phyloP scores from a whole-genome alignment of 1,139 yeast species.

The Yamadazyma buinensis region DNA sequence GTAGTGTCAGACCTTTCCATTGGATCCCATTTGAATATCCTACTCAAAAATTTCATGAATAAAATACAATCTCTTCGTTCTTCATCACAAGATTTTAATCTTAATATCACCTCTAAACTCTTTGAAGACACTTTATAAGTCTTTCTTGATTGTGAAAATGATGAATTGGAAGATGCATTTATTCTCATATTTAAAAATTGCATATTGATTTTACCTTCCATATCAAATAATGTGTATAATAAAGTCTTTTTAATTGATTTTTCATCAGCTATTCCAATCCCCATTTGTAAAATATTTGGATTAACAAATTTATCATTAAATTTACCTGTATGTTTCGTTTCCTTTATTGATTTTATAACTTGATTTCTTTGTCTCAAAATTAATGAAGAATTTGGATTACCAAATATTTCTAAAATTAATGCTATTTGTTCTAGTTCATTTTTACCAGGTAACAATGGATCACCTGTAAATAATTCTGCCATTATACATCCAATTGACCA shows the following conservation, averaged over 20 bases:
- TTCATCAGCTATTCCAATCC: constrained; percentile 17
- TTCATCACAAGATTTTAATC: constrained; percentile 30
- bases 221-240: constrained; percentile 38
- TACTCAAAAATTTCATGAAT: constrained; percentile 31
- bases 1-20: constrained; percentile 38
- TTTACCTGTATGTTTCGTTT: constrained; percentile 14
- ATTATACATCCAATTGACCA: constrained; percentile 78
- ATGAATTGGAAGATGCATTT: constrained; percentile 16
- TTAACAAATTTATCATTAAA: constrained; percentile 9
- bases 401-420: constrained; percentile 56
- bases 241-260: constrained; percentile 28
- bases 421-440: constrained; percentile 67
- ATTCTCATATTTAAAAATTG: constrained; percentile 25
- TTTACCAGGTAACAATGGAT: constrained; percentile 67
- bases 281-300: constrained; percentile 8
- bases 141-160: constrained; percentile 15
- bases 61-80: constrained; percentile 12
- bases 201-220: constrained; percentile 34
- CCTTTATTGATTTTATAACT: constrained; percentile 17
- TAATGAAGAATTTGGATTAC: constrained; percentile 47
- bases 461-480: constrained; percentile 63
- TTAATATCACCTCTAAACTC: constrained; percentile 40
- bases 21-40: constrained; percentile 57
- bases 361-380: constrained; percentile 22
- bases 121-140: constrained; percentile 27